Evolutionary conservation across 1,284 basidiomycete genomes (phyloP).

Genomic region (Malassezia japonica): DNA sequence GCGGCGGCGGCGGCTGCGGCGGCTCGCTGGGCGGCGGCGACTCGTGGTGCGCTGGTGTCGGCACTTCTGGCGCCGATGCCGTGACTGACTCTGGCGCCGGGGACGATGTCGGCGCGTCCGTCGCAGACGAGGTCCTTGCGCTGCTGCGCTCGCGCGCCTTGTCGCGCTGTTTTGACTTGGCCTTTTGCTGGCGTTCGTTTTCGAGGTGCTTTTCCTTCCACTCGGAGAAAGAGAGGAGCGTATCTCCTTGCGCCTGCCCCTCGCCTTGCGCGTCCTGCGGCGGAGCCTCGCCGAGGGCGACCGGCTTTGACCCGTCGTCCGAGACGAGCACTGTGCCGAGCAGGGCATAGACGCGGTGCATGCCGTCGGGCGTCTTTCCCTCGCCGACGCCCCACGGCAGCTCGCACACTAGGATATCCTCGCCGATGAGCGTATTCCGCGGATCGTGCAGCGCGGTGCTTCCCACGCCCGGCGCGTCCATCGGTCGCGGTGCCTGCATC

Average conservation of each 20-base stretch:
- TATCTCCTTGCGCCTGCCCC: background rate
- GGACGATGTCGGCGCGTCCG: background rate
- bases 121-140: too few species aligned
- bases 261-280: background rate
- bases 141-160: conserved; percentile 4
- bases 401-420: conserved; percentile 14
- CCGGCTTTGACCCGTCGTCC: background rate
- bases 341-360: conserved; percentile 11
- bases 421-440: conserved; percentile 5
- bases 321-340: conserved; percentile 15
- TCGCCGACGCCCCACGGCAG: background rate
- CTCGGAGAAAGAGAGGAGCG: conserved; percentile 12
- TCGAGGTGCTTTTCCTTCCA: conserved; percentile 17
- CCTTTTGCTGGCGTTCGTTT: background rate
- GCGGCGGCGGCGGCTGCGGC: background rate
- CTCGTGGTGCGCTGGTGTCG: background rate
- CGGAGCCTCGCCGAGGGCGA: background rate
- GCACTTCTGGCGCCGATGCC: background rate
- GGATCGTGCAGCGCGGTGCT: conserved; percentile 6
- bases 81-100: background rate
- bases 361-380: background rate
- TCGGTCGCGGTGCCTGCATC: background rate
- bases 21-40: background rate
- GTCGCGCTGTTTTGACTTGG: conserved; percentile 5
- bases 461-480: too few species aligned